These are phyloP conservation scores for Hirschfeldia incana DNA, from an alignment of 345 rosid species.

Conservation along the genomic window DNA sequence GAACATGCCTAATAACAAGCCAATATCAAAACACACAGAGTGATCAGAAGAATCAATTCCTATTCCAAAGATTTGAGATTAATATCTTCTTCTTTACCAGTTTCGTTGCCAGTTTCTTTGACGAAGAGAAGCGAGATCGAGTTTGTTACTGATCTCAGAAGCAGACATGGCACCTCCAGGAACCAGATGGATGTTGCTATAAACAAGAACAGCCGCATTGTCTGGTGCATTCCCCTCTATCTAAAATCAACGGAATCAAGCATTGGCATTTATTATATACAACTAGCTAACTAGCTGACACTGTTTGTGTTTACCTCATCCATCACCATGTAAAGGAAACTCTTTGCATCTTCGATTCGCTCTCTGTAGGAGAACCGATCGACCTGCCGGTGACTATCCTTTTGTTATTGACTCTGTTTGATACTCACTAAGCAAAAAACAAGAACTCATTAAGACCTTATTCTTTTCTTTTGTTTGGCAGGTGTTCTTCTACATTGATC, in stretches of 20 bases:
- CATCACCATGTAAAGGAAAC: not conserved
- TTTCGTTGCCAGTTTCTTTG: slow-evolving; percentile 54
- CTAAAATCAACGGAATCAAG: slow-evolving; percentile 10
- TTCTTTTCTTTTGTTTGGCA: too few species aligned
- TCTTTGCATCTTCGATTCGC: slow-evolving; percentile 19
- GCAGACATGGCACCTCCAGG: slow-evolving; percentile 67
- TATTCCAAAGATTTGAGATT: not conserved
- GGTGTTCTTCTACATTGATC: too few species aligned
- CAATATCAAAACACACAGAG: not conserved
- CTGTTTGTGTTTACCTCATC: slow-evolving; percentile 23
- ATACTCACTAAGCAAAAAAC: too few species aligned
- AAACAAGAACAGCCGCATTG: slow-evolving; percentile 52
- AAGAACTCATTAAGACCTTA: too few species aligned
- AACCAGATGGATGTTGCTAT: slow-evolving; percentile 58
- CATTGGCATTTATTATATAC: not conserved
- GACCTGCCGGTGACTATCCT: too few species aligned
- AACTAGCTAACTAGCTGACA: not conserved
- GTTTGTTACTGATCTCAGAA: slow-evolving; percentile 62
- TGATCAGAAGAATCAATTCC: slow-evolving; percentile 2
- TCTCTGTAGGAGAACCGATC: slow-evolving; percentile 12
- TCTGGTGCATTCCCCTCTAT: slow-evolving; percentile 15
- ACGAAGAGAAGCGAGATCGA: slow-evolving; percentile 59
- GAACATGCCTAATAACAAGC: slow-evolving; percentile 64
- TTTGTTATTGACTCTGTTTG: too few species aligned
- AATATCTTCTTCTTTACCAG: slow-evolving; percentile 22